Evolutionary conservation across 495 filamentous ascomycete species (phyloP).

Genomic region (Xylaria nigripes): DNA sequence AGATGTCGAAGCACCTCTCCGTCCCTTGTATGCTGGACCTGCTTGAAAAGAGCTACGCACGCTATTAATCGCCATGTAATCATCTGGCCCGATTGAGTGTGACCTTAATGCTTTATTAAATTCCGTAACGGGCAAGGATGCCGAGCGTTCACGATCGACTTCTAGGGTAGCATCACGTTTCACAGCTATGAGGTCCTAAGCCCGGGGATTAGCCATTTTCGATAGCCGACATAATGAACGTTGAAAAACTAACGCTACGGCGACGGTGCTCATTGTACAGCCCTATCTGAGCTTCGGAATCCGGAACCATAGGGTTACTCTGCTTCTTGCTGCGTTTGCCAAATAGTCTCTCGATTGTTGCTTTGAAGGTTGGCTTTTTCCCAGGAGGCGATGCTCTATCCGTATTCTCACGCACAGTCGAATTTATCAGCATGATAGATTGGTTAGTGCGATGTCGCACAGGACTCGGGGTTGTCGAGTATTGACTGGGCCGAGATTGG

Average conservation of each 20-base stretch:
- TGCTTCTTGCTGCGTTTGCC: constrained; percentile 39
- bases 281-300: constrained; percentile 14
- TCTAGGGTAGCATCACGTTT: constrained; percentile 19
- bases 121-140: constrained; percentile 46
- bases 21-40: constrained; percentile 24
- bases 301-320: constrained; percentile 15
- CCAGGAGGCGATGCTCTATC: constrained; percentile 32
- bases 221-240: not conserved
- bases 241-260: constrained; percentile 33
- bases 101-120: constrained; percentile 44
- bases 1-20: constrained; percentile 30
- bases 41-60: constrained; percentile 40
- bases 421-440: constrained; percentile 32
- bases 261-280: constrained; percentile 26
- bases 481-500: constrained; percentile 21
- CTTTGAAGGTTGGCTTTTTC: constrained; percentile 44
- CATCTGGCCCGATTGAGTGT: constrained; percentile 44
- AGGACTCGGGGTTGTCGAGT: constrained; percentile 16
- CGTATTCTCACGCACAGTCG: constrained; percentile 30
- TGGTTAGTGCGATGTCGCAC: constrained; percentile 28
- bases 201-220: constrained; percentile 13
- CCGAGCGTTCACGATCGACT: constrained; percentile 38
- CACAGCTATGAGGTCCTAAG: constrained; percentile 38
- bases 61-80: constrained; percentile 38
- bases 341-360: constrained; percentile 43